Evolutionary conservation across 2,329 filamentous ascomycete genomes (phyloP).

Genomic region (Penicillium expansum): DNA sequence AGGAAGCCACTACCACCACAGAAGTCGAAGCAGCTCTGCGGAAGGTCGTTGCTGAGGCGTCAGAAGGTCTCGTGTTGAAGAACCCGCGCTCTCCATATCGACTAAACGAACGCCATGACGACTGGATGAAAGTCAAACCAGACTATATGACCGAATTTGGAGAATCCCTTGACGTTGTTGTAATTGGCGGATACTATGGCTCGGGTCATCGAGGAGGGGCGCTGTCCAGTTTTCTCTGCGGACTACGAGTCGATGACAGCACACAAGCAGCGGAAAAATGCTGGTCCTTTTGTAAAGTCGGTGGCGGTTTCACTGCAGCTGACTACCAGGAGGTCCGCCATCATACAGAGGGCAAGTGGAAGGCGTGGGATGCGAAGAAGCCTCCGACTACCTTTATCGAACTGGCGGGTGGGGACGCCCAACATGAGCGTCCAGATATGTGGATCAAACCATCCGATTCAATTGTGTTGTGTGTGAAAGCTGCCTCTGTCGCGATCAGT

Average conservation of each 20-base stretch:
- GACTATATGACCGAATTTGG: slow-evolving; percentile 98
- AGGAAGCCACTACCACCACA: slow-evolving; percentile 62
- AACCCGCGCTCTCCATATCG: slow-evolving; percentile 84
- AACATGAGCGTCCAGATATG: slow-evolving; percentile 78
- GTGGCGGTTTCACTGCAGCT: slow-evolving; percentile 81
- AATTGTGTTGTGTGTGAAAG: slow-evolving; percentile 83
- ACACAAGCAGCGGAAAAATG: slow-evolving; percentile 62
- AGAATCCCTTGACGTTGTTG: slow-evolving; percentile 82
- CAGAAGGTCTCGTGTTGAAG: slow-evolving; percentile 89
- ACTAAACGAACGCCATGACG: slow-evolving; percentile 85
- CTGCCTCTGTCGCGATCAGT: slow-evolving; percentile 70
- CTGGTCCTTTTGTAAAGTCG: slow-evolving; percentile 96
- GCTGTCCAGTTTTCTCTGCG: slow-evolving; percentile 86
- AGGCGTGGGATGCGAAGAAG: slow-evolving; percentile 72
- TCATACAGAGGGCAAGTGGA: slow-evolving; percentile 88
- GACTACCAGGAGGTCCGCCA: slow-evolving; percentile 84
- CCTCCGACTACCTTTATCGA: slow-evolving; percentile 78
- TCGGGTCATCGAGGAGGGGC: slow-evolving; percentile 78
- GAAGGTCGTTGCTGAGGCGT: slow-evolving; percentile 79
- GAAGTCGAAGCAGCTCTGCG: slow-evolving; percentile 78
- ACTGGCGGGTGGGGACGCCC: slow-evolving; percentile 71
- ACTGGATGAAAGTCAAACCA: slow-evolving; percentile 98
- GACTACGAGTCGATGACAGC: slow-evolving; percentile 71
- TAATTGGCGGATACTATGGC: slow-evolving; percentile 92
- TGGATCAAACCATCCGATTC: slow-evolving; percentile 93